Percentiles rank a stretch among this genome's conserved stretches.
Conservation (phyloP, 2,329 filamentous ascomycete species). For the Aspergillus novoparasiticus region DNA sequence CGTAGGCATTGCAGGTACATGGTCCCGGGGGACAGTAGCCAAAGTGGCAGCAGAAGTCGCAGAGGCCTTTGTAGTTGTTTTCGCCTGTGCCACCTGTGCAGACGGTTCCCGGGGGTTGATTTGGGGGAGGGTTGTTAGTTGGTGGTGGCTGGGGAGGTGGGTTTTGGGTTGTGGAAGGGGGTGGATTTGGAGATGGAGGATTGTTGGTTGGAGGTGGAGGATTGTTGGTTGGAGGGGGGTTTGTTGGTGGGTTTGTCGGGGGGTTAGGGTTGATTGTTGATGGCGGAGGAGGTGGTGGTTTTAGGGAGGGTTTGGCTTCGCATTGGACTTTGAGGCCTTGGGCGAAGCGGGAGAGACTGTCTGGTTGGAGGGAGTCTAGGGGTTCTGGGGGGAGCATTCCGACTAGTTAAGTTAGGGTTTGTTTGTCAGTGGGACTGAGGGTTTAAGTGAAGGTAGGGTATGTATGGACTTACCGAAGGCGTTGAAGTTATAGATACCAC, state of each 20-base stretch:
- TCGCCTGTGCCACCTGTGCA: conserved; percentile 33
- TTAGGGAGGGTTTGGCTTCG: background rate
- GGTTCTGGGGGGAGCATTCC: background rate
- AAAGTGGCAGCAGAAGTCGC: conserved; percentile 32
- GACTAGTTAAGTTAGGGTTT: background rate
- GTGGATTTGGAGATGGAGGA: background rate
- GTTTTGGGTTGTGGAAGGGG: background rate
- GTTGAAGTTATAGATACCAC: conserved; percentile 60
- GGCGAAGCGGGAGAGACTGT: background rate
- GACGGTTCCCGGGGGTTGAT: conserved; percentile 17
- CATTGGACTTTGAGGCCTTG: background rate
- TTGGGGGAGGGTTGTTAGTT: background rate
- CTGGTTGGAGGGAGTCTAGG: background rate
- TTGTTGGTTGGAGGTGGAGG: background rate
- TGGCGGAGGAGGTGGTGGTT: background rate
- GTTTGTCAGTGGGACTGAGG: background rate
- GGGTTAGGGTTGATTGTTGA: background rate
- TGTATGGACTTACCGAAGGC: conserved; percentile 34
- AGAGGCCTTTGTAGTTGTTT: conserved; percentile 33
- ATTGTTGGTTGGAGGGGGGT: background rate
- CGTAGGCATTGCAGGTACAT: conserved; percentile 33
- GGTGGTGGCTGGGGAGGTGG: background rate
- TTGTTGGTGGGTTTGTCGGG: background rate
- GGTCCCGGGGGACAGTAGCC: conserved; percentile 36
- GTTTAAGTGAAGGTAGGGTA: background rate